Conservation (phyloP, 495 filamentous ascomycete species). For the Penicillium paxilli region DNA sequence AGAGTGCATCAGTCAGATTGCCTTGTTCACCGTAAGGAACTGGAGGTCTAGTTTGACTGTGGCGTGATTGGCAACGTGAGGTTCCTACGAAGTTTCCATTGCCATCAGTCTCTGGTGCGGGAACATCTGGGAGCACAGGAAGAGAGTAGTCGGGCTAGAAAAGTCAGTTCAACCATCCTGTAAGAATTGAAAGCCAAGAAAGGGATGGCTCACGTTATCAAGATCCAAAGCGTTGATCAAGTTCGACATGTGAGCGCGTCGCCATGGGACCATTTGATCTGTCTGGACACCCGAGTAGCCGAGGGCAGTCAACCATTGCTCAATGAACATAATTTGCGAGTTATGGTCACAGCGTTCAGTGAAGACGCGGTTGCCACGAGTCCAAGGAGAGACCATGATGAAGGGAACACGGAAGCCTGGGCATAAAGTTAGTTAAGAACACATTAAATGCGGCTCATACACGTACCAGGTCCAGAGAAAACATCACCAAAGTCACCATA, state of each 20-base stretch:
- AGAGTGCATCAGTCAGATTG: conserved; percentile 29
- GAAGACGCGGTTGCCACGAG: conserved; percentile 54
- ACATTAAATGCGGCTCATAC: background rate
- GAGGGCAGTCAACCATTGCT: conserved; percentile 51
- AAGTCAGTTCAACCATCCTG: background rate
- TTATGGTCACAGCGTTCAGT: conserved; percentile 58
- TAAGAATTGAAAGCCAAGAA: background rate
- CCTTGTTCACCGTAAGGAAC: conserved; percentile 50
- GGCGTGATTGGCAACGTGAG: conserved; percentile 40
- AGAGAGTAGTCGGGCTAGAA: conserved; percentile 46
- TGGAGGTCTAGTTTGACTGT: conserved; percentile 35
- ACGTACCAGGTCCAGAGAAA: conserved; percentile 48
- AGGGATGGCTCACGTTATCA: conserved; percentile 30
- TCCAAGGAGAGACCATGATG: conserved; percentile 59
- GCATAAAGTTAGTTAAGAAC: background rate
- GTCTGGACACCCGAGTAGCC: conserved; percentile 50
- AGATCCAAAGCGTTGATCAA: conserved; percentile 55
- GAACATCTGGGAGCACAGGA: conserved; percentile 42
- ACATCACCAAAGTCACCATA: conserved; percentile 46
- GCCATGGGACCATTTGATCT: conserved; percentile 51
- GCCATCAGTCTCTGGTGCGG: conserved; percentile 32
- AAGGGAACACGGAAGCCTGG: conserved; percentile 53
- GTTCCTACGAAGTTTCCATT: conserved; percentile 45
- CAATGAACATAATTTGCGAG: conserved; percentile 57
- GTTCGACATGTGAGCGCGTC: conserved; percentile 55